phyloP scores from a whole-genome alignment of 1,139 yeast genomes.

The Debaryomycetaceae sp. region DNA sequence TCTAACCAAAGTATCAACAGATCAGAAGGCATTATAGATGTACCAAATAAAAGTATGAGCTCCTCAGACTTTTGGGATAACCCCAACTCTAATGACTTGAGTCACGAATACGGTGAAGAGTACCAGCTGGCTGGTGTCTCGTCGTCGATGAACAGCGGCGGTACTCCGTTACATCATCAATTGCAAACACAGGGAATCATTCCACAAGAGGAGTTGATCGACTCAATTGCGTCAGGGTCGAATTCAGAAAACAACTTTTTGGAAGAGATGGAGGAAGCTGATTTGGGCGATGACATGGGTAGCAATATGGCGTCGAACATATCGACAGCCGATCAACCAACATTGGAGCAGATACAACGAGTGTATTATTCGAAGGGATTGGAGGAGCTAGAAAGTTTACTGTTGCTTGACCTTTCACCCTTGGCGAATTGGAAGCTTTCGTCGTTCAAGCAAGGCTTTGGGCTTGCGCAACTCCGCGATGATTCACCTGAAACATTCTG shows the following conservation, averaged over 20 bases:
- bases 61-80: slow-evolving; percentile 30
- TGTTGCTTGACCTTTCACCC: slow-evolving; percentile 70
- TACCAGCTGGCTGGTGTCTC: neutral
- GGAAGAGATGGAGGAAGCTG: slow-evolving; percentile 13
- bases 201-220: slow-evolving; percentile 33
- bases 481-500: slow-evolving; percentile 76
- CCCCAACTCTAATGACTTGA: slow-evolving; percentile 8
- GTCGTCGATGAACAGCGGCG: slow-evolving; percentile 5
- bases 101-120: neutral
- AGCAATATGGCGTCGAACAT: slow-evolving; percentile 10
- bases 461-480: slow-evolving; percentile 66
- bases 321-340: slow-evolving; percentile 23
- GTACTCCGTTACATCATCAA: slow-evolving; percentile 21
- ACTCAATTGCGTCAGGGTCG: slow-evolving; percentile 25
- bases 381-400: slow-evolving; percentile 54
- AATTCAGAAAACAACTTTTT: slow-evolving; percentile 8
- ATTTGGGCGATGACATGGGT: slow-evolving; percentile 7
- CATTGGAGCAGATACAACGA: slow-evolving; percentile 36
- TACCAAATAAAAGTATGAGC: slow-evolving; percentile 14
- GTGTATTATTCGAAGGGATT: slow-evolving; percentile 48
- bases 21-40: neutral
- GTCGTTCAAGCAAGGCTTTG: slow-evolving; percentile 70
- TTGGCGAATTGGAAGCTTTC: slow-evolving; percentile 86
- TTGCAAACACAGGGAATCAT: slow-evolving; percentile 31
- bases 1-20: neutral